These are phyloP conservation scores for Micromonas pusilla DNA, from an alignment of 139 green algal species.

Conservation along the genomic window DNA sequence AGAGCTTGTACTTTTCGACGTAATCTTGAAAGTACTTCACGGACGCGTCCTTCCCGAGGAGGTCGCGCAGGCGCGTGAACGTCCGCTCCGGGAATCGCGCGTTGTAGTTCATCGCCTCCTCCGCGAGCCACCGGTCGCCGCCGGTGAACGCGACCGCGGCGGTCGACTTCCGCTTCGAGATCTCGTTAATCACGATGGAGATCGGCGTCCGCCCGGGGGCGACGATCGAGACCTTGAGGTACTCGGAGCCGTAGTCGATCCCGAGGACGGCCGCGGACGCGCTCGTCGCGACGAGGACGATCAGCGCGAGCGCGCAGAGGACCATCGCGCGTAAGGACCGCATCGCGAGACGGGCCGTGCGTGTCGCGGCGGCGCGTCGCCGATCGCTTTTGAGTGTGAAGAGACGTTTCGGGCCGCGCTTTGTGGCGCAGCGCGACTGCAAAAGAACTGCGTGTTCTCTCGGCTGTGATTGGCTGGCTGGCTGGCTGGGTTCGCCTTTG, in stretches of 20 bases:
- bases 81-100: conserved; percentile 69
- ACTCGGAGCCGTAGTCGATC: conserved; percentile 86
- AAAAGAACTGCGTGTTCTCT: no score
- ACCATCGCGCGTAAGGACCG: no score
- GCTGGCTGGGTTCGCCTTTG: no score
- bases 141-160: conserved; percentile 75
- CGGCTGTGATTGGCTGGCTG: no score
- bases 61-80: conserved; percentile 58
- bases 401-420: no score
- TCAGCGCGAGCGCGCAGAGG: conserved; percentile 1
- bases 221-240: conserved; percentile 85
- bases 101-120: conserved; percentile 42
- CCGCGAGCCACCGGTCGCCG: conserved; percentile 79
- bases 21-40: conserved; percentile 43
- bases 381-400: no score
- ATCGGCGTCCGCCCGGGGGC: conserved; percentile 32
- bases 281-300: background rate
- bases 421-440: no score
- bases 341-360: no score
- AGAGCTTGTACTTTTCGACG: conserved; percentile 51
- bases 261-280: conserved; percentile 30
- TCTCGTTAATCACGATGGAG: conserved; percentile 87
- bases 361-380: no score
- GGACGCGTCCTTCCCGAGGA: conserved; percentile 64
- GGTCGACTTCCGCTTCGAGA: conserved; percentile 84